Conservation (phyloP, 2,329 filamentous ascomycete genomes). For the Calonectria ilicicola region DNA sequence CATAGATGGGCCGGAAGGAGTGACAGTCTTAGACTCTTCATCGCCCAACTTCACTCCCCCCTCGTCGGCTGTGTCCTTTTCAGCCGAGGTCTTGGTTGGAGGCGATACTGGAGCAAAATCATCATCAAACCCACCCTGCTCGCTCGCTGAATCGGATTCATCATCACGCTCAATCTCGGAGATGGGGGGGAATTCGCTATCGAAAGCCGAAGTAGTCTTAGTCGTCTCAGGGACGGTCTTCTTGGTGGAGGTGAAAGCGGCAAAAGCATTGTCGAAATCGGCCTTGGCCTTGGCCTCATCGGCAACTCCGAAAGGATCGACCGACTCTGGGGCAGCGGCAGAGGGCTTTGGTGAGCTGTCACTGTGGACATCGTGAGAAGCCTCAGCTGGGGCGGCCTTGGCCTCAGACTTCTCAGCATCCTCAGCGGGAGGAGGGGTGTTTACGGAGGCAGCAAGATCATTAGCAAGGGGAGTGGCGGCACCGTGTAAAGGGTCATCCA, state of each 20-base stretch:
- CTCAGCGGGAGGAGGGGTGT: conserved; percentile 50
- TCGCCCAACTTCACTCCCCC: conserved; percentile 16
- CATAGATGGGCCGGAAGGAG: conserved; percentile 40
- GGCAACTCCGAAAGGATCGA: conserved; percentile 65
- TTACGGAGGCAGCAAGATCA: conserved; percentile 34
- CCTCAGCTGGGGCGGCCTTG: conserved; percentile 49
- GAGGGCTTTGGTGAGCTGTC: conserved; percentile 37
- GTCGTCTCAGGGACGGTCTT: conserved; percentile 55
- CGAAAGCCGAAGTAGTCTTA: conserved; percentile 66
- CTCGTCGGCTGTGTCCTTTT: conserved; percentile 33
- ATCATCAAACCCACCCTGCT: conserved; percentile 90
- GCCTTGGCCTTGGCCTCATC: conserved; percentile 75
- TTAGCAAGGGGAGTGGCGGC: conserved; percentile 42
- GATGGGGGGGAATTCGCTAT: conserved; percentile 92
- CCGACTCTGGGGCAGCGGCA: conserved; percentile 30
- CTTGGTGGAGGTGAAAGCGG: conserved; percentile 73
- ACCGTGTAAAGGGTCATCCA: conserved; percentile 62
- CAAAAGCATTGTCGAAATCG: conserved; percentile 89
- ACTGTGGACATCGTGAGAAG: conserved; percentile 28
- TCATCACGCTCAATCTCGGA: conserved; percentile 81
- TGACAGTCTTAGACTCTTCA: conserved; percentile 17
- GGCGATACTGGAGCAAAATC: conserved; percentile 81
- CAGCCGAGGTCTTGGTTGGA: conserved; percentile 46
- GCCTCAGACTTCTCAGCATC: conserved; percentile 44
- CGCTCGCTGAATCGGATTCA: conserved; percentile 84